phyloP scores from a whole-genome alignment of 1,139 yeast species.

The Diutina mesorugosa region DNA sequence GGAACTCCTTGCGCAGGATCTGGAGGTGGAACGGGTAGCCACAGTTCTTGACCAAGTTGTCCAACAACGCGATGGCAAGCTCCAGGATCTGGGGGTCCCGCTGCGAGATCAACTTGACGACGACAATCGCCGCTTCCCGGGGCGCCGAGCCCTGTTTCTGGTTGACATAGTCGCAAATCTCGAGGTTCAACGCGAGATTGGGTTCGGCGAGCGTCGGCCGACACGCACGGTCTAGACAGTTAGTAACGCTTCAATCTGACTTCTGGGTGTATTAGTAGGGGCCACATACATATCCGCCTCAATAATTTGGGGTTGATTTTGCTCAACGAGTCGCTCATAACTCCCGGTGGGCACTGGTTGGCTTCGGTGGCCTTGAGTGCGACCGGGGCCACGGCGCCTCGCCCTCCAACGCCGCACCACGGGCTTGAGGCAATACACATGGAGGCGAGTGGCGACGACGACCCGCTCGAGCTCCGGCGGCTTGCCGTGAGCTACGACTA shows the following conservation, averaged over 20 bases:
- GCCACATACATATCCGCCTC: conserved; percentile 47
- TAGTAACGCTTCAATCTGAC: conserved; percentile 4
- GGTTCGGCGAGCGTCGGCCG: conserved; percentile 79
- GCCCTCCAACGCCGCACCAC: not conserved
- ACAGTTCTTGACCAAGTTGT: conserved; percentile 89
- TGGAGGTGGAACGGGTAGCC: conserved; percentile 96
- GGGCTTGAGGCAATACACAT: not conserved
- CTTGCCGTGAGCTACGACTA: conserved; percentile 53
- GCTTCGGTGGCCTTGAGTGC: not conserved
- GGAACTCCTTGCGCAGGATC: conserved; percentile 85
- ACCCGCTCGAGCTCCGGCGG: conserved; percentile 50
- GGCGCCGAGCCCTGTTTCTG: conserved; percentile 88
- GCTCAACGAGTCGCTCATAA: conserved; percentile 22
- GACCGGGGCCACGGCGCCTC: not conserved
- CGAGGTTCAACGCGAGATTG: conserved; percentile 75
- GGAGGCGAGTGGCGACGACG: conserved; percentile 16
- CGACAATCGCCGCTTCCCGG: conserved; percentile 86
- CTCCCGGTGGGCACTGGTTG: not conserved
- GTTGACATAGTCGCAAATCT: conserved; percentile 86
- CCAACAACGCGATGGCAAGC: conserved; percentile 49
- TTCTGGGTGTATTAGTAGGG: conserved; percentile 2
- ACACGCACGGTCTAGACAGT: conserved; percentile 62
- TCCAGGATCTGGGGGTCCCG: conserved; percentile 70
- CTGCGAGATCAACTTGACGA: conserved; percentile 73
- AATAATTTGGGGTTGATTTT: conserved; percentile 46